A percentile compares a stretch with the other conserved stretches of the same genome.
Conservation (phyloP, 176 grass and related monocot species). For the Triticum monococcum region DNA sequence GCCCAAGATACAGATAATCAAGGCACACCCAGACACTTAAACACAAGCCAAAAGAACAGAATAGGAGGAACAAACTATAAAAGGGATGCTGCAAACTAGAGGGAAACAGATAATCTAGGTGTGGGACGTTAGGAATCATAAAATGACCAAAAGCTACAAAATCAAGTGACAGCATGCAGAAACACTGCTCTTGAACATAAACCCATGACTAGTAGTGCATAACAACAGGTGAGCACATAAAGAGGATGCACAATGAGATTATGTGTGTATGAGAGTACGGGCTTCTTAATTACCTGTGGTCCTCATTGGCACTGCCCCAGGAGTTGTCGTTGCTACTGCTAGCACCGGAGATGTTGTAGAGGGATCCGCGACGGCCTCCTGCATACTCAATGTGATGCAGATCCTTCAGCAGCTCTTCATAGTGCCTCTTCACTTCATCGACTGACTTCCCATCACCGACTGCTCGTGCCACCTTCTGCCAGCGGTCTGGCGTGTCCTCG, state of each 20-base stretch:
- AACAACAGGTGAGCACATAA: background rate
- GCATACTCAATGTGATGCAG: slow-evolving; percentile 42
- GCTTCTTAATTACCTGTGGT: slow-evolving; percentile 48
- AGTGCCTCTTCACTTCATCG: slow-evolving; percentile 76
- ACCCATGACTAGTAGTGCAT: background rate
- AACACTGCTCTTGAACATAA: background rate
- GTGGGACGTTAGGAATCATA: slow-evolving; percentile 7
- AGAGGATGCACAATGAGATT: background rate
- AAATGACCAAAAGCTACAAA: slow-evolving; percentile 22
- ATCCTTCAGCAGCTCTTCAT: slow-evolving; percentile 40
- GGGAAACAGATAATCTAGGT: slow-evolving; percentile 5
- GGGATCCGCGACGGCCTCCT: slow-evolving; percentile 6
- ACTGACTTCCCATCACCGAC: slow-evolving; percentile 61
- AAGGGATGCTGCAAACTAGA: slow-evolving; percentile 3
- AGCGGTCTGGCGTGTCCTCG: slow-evolving; percentile 64
- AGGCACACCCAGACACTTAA: background rate
- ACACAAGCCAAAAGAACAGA: background rate
- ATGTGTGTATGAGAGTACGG: slow-evolving; percentile 3
- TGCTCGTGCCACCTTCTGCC: slow-evolving; percentile 70
- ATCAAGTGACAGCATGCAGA: slow-evolving; percentile 10
- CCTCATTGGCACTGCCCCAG: slow-evolving; percentile 32
- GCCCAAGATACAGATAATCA: slow-evolving; percentile 23
- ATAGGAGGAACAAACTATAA: slow-evolving; percentile 8
- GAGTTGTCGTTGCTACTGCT: slow-evolving; percentile 35
- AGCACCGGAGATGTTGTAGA: slow-evolving; percentile 1